Conservation (phyloP, 371 early-diverging fungal species). For the Mortierella sp. region DNA sequence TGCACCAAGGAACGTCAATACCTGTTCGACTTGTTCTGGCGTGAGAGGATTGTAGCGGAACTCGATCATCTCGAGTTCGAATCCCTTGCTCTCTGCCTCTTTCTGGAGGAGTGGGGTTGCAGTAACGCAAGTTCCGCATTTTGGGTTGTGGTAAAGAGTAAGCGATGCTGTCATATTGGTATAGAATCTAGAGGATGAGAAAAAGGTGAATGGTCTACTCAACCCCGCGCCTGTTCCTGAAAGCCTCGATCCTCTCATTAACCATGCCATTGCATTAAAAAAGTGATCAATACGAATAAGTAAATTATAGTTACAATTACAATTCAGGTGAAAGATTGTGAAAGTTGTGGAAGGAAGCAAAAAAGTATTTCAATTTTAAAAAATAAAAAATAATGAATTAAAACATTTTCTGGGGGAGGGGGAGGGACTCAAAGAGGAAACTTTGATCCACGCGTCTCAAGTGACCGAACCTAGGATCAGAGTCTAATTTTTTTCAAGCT, state of each 20-base stretch:
- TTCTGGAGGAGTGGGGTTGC: conserved; percentile 21
- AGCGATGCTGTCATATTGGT: conserved; percentile 12
- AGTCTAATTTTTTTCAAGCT: no score
- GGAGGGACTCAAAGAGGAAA: no score
- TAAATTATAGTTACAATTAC: background rate
- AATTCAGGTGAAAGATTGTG: background rate
- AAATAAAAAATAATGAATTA: no score
- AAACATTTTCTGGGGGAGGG: no score
- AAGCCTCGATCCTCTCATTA: background rate
- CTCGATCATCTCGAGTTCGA: conserved; percentile 27
- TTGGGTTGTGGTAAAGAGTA: conserved; percentile 26
- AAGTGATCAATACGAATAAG: background rate
- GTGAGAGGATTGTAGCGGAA: conserved; percentile 17
- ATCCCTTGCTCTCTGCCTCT: conserved; percentile 12
- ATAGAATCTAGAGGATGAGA: background rate
- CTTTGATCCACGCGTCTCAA: no score
- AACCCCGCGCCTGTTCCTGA: background rate
- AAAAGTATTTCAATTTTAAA: background rate
- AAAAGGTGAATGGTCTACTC: background rate
- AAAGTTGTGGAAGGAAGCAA: background rate
- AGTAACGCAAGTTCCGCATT: conserved; percentile 21
- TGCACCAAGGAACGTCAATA: conserved; percentile 18
- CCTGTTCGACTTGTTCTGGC: conserved; percentile 17
- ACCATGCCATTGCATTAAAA: conserved; percentile 1
- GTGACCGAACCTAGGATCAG: no score